Conservation (phyloP, 805 yeast species). For the Candida oleophila region DNA sequence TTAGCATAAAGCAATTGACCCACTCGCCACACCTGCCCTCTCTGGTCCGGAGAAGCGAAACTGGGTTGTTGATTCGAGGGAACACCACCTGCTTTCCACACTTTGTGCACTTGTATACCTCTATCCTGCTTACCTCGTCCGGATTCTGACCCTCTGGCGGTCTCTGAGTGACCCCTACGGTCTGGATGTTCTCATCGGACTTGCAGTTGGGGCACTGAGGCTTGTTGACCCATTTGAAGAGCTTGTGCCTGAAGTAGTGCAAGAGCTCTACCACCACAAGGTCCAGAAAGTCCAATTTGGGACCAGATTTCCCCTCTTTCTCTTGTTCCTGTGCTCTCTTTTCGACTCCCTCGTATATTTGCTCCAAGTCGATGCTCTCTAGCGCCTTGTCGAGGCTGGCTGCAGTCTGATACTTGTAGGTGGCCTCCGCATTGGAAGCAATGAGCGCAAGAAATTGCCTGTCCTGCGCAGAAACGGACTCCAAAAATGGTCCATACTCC, state of each 20-base stretch:
- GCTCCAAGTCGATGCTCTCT: conserved; percentile 59
- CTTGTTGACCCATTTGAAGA: conserved; percentile 80
- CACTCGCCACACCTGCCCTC: conserved; percentile 94
- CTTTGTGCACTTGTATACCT: conserved; percentile 57
- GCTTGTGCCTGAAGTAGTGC: conserved; percentile 62
- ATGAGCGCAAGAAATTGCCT: conserved; percentile 3
- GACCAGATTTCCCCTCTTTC: not conserved
- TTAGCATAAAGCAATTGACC: conserved; percentile 78
- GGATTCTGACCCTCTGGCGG: conserved; percentile 19
- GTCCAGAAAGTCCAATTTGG: conserved; percentile 20
- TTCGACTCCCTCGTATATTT: conserved; percentile 63
- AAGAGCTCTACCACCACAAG: conserved; percentile 32
- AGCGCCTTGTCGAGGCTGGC: conserved; percentile 49
- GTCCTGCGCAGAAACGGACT: not conserved
- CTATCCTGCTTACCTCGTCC: conserved; percentile 55
- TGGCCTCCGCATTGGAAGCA: conserved; percentile 2
- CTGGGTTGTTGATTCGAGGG: conserved; percentile 75
- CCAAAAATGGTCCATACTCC: not conserved
- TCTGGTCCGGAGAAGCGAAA: conserved; percentile 56
- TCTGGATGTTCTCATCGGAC: conserved; percentile 35
- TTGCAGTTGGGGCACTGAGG: conserved; percentile 62
- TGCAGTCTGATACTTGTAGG: conserved; percentile 14
- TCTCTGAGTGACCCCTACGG: conserved; percentile 42
- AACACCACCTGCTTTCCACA: conserved; percentile 56
- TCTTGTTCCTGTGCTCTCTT: conserved; percentile 27